Percentiles rank a stretch among this genome's conserved stretches.
Evolutionary conservation across 75 land plant genomes (phyloP).

Genomic region (Pinus taeda): DNA sequence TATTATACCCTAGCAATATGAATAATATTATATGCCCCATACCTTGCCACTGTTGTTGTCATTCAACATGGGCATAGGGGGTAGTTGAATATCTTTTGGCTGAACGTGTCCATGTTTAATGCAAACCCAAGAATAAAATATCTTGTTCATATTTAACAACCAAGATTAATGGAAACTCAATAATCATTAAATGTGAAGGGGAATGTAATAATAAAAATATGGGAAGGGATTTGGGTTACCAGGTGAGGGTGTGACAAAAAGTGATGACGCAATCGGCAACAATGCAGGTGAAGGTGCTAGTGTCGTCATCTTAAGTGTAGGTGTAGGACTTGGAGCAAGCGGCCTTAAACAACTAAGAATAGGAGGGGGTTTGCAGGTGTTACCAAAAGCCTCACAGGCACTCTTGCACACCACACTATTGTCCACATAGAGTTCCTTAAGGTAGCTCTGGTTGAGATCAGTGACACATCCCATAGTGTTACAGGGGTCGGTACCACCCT

Average conservation of each 20-base stretch:
- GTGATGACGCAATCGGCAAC: conserved; percentile 47
- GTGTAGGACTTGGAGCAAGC: conserved; percentile 91
- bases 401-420: conserved; percentile 59
- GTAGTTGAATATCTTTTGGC: no score
- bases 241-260: conserved; percentile 43
- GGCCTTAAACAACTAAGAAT: conserved; percentile 71
- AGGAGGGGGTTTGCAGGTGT: conserved; percentile 65
- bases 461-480: conserved; percentile 61
- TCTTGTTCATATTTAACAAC: no score
- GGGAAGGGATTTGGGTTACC: no score
- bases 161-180: no score
- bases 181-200: no score
- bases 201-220: no score
- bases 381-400: conserved; percentile 68
- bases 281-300: conserved; percentile 56
- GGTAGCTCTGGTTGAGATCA: conserved; percentile 68
- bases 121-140: no score
- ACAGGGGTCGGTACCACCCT: conserved; percentile 30
- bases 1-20: no score
- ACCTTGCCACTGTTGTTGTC: no score
- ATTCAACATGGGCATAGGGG: no score
- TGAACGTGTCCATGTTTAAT: no score
- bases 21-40: no score
- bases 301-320: conserved; percentile 87
- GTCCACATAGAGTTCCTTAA: conserved; percentile 31